phyloP scores from a whole-genome alignment of 2,329 filamentous ascomycete species.

The Westerdykella ornata region DNA sequence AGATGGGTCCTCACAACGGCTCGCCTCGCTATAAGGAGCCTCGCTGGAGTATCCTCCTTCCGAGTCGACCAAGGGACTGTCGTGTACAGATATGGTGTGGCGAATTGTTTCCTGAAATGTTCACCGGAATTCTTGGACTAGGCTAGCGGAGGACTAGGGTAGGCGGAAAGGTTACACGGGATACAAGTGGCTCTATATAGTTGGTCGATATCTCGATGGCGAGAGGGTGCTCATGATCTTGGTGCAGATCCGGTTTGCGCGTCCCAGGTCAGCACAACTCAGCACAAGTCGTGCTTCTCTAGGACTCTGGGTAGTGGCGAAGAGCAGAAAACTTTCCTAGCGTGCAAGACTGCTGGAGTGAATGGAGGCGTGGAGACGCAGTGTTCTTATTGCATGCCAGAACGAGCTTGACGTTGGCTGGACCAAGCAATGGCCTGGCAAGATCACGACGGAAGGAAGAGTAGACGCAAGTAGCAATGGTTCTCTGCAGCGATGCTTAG shows the following conservation, averaged over 20 bases:
- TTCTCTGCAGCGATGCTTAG: no score
- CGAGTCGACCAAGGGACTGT: background rate
- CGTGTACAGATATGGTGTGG: background rate
- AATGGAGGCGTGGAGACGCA: conserved; percentile 20
- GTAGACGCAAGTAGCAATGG: conserved; percentile 1
- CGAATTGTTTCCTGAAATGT: background rate
- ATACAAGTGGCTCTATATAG: conserved; percentile 31
- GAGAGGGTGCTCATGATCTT: conserved; percentile 12
- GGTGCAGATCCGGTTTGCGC: background rate
- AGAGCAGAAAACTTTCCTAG: conserved; percentile 21
- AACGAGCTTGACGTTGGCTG: conserved; percentile 29
- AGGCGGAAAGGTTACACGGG: conserved; percentile 26
- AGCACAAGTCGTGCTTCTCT: conserved; percentile 6
- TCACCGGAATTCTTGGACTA: background rate
- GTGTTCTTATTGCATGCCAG: conserved; percentile 34
- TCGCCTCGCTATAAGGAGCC: background rate
- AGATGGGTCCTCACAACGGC: no score
- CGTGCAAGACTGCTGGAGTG: conserved; percentile 27
- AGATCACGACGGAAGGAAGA: background rate
- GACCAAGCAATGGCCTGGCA: conserved; percentile 5
- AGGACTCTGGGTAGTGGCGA: conserved; percentile 18
- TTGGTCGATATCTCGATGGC: conserved; percentile 18
- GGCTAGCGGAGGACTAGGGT: background rate
- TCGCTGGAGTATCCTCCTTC: background rate
- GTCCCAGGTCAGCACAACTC: conserved; percentile 14